phyloP scores from a whole-genome alignment of 108 stramenopile genomes.

The Schizochytrium sp. region DNA sequence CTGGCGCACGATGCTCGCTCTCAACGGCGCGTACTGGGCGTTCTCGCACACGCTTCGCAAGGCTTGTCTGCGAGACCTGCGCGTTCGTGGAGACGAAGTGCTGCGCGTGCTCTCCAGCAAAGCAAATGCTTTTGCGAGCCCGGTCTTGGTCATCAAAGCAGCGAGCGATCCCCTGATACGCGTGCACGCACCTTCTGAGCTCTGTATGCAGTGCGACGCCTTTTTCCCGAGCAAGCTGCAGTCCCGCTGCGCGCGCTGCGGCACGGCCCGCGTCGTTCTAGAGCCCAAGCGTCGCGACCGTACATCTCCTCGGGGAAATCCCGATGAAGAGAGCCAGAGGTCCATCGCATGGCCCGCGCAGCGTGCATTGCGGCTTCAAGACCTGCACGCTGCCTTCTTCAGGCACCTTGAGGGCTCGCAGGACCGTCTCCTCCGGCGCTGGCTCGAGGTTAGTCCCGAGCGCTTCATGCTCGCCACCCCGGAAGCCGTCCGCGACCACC shows the following conservation, averaged over 20 bases:
- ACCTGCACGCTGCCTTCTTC: not conserved
- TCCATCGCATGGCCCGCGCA: not conserved
- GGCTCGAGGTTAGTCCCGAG: not conserved
- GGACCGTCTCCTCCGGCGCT: not conserved
- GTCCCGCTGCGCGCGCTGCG: not conserved
- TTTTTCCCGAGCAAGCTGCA: not conserved
- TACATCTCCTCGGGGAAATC: too few relatives aligned
- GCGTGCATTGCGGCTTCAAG: not conserved
- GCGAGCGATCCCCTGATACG: not conserved
- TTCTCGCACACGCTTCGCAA: not conserved
- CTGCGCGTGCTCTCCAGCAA: not conserved
- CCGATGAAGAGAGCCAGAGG: too few relatives aligned
- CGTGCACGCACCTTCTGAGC: not conserved
- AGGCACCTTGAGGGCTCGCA: not conserved
- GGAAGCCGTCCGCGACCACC: not conserved
- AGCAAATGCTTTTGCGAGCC: not conserved
- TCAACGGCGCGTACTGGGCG: not conserved
- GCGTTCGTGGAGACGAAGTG: not conserved
- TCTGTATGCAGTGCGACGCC: not conserved
- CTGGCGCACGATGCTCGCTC: not conserved
- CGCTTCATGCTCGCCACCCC: not conserved
- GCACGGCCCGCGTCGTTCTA: not conserved
- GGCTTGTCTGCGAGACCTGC: not conserved
- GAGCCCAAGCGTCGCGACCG: not conserved
- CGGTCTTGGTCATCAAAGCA: not conserved